A percentile compares a stretch with the other conserved stretches of the same genome.
These are phyloP conservation scores for Jacaranda copaia DNA, from an alignment of 257 asterid species.

Conservation along the genomic window DNA sequence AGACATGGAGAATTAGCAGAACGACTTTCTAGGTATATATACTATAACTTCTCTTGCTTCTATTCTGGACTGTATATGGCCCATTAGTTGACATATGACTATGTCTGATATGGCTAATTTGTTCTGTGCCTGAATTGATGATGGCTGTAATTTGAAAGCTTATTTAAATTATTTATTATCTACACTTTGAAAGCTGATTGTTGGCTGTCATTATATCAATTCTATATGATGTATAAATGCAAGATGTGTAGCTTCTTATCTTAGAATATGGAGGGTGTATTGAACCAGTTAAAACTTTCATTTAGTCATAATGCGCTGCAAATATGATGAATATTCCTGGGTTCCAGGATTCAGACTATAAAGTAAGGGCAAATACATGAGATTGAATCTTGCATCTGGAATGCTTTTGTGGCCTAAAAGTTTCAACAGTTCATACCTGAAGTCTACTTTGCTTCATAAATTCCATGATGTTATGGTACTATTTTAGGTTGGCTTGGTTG, in stretches of 20 bases:
- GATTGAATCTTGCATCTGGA: too few species aligned
- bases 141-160: slow-evolving; percentile 11
- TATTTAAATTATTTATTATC: not conserved
- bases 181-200: not conserved
- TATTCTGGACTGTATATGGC: slow-evolving; percentile 2
- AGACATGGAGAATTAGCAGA: slow-evolving; percentile 89
- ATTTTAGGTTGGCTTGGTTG: not conserved
- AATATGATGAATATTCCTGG: too few species aligned
- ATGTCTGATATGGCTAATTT: not conserved
- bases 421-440: not conserved
- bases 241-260: not conserved
- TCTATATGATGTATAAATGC: not conserved
- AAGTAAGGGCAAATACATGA: too few species aligned
- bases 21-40: slow-evolving; percentile 83
- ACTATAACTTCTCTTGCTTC: not conserved
- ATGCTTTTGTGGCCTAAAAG: not conserved
- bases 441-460: not conserved
- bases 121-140: not conserved
- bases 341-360: too few species aligned
- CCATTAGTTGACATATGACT: slow-evolving; percentile 3
- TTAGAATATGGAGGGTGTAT: not conserved
- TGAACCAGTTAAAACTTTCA: too few species aligned
- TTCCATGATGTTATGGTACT: not conserved
- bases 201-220: not conserved
- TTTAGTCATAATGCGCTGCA: too few species aligned